Conservation (phyloP, 768 basidiomycete genomes). For the Pleurotus giganteus region DNA sequence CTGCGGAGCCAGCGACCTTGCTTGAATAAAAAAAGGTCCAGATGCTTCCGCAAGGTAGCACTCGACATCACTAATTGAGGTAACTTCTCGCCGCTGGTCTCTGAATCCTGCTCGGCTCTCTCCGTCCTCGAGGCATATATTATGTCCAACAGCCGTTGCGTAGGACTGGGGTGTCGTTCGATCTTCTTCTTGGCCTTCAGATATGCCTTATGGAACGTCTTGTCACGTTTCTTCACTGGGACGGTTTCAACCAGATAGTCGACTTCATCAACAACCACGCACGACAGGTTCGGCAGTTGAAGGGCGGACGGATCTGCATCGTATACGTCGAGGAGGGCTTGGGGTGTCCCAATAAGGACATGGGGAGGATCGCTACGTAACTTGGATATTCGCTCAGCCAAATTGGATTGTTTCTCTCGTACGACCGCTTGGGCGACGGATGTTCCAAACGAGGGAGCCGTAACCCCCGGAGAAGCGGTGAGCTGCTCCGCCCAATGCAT, state of each 20-base stretch:
- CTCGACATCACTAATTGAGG: slow-evolving; percentile 70
- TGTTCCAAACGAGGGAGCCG: slow-evolving; percentile 30
- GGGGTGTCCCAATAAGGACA: slow-evolving; percentile 71
- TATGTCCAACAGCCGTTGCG: slow-evolving; percentile 56
- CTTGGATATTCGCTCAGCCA: slow-evolving; percentile 35
- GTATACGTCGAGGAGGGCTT: slow-evolving; percentile 59
- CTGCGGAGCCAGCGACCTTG: slow-evolving; percentile 60
- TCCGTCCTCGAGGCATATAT: slow-evolving; percentile 44
- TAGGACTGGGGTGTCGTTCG: slow-evolving; percentile 54
- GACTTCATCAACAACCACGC: slow-evolving; percentile 72
- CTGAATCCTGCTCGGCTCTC: slow-evolving; percentile 4
- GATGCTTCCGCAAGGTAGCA: slow-evolving; percentile 61
- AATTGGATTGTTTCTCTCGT: slow-evolving; percentile 44
- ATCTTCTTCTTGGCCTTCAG: slow-evolving; percentile 40
- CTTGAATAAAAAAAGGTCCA: slow-evolving; percentile 50
- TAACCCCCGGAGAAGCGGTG: slow-evolving; percentile 27
- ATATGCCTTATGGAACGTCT: slow-evolving; percentile 31
- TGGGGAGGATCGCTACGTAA: slow-evolving; percentile 51
- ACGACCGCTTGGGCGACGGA: slow-evolving; percentile 60
- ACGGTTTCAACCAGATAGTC: slow-evolving; percentile 66
- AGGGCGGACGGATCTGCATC: slow-evolving; percentile 41
- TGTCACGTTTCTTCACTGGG: slow-evolving; percentile 38
- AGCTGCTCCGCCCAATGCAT: slow-evolving; percentile 63
- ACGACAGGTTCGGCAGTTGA: slow-evolving; percentile 44
- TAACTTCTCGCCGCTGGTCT: slow-evolving; percentile 12